Base-by-base conservation (phyloP, 805 yeast genomes). In the Hanseniaspora lachancei region DNA sequence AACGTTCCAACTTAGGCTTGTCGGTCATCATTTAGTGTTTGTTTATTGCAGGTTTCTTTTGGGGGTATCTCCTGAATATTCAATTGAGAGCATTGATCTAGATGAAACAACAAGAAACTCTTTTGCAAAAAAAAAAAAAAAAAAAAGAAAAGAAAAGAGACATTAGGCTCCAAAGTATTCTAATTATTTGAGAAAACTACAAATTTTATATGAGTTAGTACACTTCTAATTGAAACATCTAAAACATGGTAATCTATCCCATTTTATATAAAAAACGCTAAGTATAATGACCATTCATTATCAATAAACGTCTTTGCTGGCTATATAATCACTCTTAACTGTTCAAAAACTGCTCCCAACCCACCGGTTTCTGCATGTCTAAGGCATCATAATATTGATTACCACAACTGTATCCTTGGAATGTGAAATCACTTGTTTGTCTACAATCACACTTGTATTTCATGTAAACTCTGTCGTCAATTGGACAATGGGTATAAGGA, bases 401-500 rank as follows among this genome's bases (percentile, higher is more conserved):
- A 47, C 86, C 80, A 71, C 93, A 85, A 27, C 87, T 78, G 67
- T 82, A 84, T 36, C 76, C 78, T 61, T 74, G 77, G 77, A 81
- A 81, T 21, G 91, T 81, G 70, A 85, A 82, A 69, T 85, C 91
- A 34, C 81, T 79, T 18, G 72, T 69, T 56, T 84, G 84, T 61
- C 82, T 74, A 71, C 96, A 89, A 48, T 78, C 76, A 75, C 97
- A 89, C 58, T 76, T 78, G 62, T 78, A 76, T 44, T 74, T 70
- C 47, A 66, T 57, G 67, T 89, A 79, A n/a, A 78, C 73, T 20
- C 69, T 68, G 54, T 75, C 74, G 62, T 84, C 82, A 57, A 82
- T 72, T 4, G 96, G 96, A 74, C 93, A 84, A 69, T 82, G 81
- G 61, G 77, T 71, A 76, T 76, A 74, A 66, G 95, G 95, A 56